Evolutionary conservation across 2,329 filamentous ascomycete genomes (phyloP).

Genomic region (Aspergillus pseudoglaucus): DNA sequence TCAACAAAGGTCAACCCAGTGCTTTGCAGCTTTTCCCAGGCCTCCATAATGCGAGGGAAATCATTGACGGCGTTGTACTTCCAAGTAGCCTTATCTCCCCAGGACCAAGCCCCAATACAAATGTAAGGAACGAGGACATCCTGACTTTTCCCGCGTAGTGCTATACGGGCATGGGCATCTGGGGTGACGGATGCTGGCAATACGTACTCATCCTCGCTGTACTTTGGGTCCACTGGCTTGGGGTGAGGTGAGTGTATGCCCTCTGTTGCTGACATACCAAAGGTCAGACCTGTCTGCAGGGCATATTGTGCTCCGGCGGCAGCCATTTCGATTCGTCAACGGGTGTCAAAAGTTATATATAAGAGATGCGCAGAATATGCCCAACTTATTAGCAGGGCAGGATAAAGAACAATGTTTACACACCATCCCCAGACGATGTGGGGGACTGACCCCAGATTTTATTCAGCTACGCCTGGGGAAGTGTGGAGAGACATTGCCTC

Average conservation of each 20-base stretch:
- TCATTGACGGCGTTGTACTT: constrained; percentile 30
- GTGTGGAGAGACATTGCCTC: background rate
- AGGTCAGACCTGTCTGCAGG: constrained; percentile 15
- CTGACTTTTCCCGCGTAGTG: constrained; percentile 16
- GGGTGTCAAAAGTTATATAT: background rate
- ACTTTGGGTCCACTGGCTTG: constrained; percentile 13
- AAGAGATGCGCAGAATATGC: background rate
- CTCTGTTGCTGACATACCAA: constrained; percentile 19
- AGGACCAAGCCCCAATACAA: constrained; percentile 23
- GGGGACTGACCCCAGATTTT: background rate
- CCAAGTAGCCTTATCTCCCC: constrained; percentile 25
- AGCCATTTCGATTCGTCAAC: constrained; percentile 5
- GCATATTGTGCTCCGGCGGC: constrained; percentile 16
- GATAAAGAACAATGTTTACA: background rate
- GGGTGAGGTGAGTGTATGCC: constrained; percentile 13
- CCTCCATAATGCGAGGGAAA: constrained; percentile 28
- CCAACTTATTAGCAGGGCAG: background rate
- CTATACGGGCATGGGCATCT: constrained; percentile 14
- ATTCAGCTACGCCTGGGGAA: constrained; percentile 1
- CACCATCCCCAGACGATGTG: background rate
- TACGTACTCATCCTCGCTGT: constrained; percentile 16
- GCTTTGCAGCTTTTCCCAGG: constrained; percentile 33
- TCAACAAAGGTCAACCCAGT: constrained; percentile 39
- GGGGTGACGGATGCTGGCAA: constrained; percentile 14
- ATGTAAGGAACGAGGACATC: constrained; percentile 21